phyloP scores from a whole-genome alignment of 305 asterid genomes.

The Withania somnifera region DNA sequence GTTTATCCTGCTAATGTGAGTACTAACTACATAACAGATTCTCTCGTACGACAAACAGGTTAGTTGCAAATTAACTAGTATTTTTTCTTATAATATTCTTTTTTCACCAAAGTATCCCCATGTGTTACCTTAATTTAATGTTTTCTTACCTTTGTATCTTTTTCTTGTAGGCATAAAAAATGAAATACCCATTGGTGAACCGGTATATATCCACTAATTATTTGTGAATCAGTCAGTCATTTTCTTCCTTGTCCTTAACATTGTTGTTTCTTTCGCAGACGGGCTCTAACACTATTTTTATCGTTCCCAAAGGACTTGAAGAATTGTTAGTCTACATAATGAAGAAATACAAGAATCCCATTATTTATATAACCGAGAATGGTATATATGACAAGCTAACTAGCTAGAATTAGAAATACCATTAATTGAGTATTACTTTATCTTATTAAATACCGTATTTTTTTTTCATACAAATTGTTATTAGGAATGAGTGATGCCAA shows the following conservation, averaged over 20 bases:
- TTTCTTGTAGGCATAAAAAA: background rate
- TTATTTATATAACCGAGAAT: slow-evolving; percentile 4
- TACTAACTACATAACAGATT: background rate
- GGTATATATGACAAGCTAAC: background rate
- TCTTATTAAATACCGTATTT: too few relatives aligned
- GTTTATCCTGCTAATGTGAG: background rate
- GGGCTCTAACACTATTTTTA: background rate
- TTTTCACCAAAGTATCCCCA: too few relatives aligned
- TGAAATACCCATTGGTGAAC: slow-evolving; percentile 6
- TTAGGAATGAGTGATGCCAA: background rate
- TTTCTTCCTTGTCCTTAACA: too few relatives aligned
- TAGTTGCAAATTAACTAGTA: background rate
- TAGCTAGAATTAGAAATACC: background rate
- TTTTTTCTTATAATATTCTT: too few relatives aligned
- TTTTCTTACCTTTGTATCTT: background rate
- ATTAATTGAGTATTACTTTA: too few relatives aligned
- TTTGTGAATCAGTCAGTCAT: background rate
- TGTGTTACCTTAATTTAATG: too few relatives aligned
- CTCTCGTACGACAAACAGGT: background rate
- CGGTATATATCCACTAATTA: background rate
- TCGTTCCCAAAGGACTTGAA: background rate
- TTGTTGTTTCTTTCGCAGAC: background rate
- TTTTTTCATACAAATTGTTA: background rate
- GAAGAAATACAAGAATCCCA: background rate
- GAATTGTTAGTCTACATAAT: background rate